phyloP scores from a whole-genome alignment of 1,284 basidiomycete species.

The Tilletia walkeri region DNA sequence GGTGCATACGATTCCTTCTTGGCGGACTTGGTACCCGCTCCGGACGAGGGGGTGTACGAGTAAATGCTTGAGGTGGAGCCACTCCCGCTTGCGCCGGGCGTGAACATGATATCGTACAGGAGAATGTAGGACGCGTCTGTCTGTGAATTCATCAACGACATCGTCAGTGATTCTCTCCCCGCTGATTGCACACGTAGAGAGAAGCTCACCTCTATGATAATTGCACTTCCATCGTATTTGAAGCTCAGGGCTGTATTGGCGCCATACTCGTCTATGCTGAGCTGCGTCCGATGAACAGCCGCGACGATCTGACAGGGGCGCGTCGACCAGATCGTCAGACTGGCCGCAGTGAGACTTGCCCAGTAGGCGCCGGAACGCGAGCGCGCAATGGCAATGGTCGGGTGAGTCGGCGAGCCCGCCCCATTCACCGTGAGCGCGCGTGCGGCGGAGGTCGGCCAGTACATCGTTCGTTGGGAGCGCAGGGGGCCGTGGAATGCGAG shows the following conservation, averaged over 20 bases:
- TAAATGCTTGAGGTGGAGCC: conserved; percentile 29
- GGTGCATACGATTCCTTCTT: conserved; percentile 37
- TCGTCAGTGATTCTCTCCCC: not conserved
- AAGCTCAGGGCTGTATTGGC: conserved; percentile 41
- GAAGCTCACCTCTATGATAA: conserved; percentile 23
- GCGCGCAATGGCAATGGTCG: conserved; percentile 35
- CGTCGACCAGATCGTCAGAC: conserved; percentile 42
- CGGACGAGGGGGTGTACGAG: conserved; percentile 41
- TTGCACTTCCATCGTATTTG: conserved; percentile 37
- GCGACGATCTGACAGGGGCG: conserved; percentile 49
- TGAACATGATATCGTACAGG: conserved; percentile 37
- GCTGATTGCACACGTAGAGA: too few relatives aligned
- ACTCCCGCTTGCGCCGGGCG: conserved; percentile 14
- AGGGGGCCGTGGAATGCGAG: not conserved
- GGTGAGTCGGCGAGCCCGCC: conserved; percentile 40
- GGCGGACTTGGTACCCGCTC: conserved; percentile 32
- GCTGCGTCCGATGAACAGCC: conserved; percentile 39
- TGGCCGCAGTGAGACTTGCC: conserved; percentile 35
- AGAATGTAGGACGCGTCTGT: conserved; percentile 38
- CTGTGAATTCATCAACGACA: conserved; percentile 20
- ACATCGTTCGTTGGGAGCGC: conserved; percentile 31
- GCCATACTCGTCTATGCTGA: conserved; percentile 48
- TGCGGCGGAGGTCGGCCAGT: conserved; percentile 50
- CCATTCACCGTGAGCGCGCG: conserved; percentile 26
- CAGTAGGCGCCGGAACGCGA: conserved; percentile 43